Percentiles rank a stretch among this genome's conserved stretches.
phyloP scores from a whole-genome alignment of 2,329 filamentous ascomycete species.

The Penicillium sumatraense region DNA sequence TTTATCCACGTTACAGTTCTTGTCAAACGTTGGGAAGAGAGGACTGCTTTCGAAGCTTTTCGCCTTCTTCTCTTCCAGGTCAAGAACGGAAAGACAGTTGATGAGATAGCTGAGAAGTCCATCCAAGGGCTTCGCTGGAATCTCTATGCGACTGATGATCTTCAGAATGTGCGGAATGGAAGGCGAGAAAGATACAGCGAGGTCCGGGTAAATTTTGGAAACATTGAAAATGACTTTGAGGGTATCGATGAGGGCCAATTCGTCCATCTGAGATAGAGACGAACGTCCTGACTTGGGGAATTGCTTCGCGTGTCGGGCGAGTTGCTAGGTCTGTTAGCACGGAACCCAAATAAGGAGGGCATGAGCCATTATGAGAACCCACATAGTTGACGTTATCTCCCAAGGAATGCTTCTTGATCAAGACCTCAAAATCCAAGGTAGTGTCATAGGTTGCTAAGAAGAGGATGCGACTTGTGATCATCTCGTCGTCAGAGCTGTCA shows the following conservation, averaged over 20 bases:
- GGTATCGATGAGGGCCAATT: constrained; percentile 81
- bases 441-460: constrained; percentile 81
- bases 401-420: constrained; percentile 70
- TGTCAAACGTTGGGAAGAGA: constrained; percentile 69
- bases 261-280: constrained; percentile 58
- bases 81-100: constrained; percentile 80
- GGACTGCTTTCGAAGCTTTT: constrained; percentile 52
- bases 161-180: constrained; percentile 72
- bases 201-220: constrained; percentile 71
- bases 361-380: constrained; percentile 10
- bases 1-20: constrained; percentile 64
- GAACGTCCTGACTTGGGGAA: constrained; percentile 50
- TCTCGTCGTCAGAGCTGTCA: constrained; percentile 81
- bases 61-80: constrained; percentile 63
- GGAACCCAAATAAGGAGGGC: too few species aligned
- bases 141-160: constrained; percentile 67
- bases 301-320: constrained; percentile 69
- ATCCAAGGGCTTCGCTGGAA: constrained; percentile 70
- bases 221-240: constrained; percentile 90
- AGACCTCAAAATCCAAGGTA: constrained; percentile 65
- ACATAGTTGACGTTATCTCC: constrained; percentile 68
- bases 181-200: constrained; percentile 65
- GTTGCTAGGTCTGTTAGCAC: constrained; percentile 53
- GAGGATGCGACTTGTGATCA: constrained; percentile 76
- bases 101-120: constrained; percentile 72